Evolutionary conservation across 1,284 basidiomycete species (phyloP).

Genomic region (Marasmius sp.): DNA sequence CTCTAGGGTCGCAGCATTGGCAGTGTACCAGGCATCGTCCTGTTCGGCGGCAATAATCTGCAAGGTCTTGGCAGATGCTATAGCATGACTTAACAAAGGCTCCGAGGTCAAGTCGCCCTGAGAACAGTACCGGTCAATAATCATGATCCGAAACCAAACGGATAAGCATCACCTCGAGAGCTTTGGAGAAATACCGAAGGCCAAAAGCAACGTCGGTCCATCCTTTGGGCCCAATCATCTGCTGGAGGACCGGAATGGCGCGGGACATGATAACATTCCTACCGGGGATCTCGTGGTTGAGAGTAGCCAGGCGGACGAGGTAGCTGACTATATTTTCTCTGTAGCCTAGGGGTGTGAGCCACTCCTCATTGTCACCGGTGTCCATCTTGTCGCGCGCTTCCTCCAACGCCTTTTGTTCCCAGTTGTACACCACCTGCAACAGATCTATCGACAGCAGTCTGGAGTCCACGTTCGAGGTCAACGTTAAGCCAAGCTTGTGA

Average conservation of each 20-base stretch:
- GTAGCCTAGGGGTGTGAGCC: conserved; percentile 79
- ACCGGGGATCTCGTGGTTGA: conserved; percentile 67
- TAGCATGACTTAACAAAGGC: conserved; percentile 64
- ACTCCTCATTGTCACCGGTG: conserved; percentile 33
- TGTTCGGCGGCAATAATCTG: conserved; percentile 86
- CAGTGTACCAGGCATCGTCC: conserved; percentile 79
- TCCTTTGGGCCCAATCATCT: conserved; percentile 79
- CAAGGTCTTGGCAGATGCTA: conserved; percentile 88
- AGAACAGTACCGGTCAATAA: conserved; percentile 18
- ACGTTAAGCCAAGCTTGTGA: conserved; percentile 82
- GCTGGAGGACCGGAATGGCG: conserved; percentile 79
- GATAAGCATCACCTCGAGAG: conserved; percentile 72
- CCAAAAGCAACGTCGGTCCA: conserved; percentile 96
- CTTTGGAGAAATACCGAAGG: conserved; percentile 83
- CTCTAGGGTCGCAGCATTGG: conserved; percentile 81
- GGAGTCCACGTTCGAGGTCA: conserved; percentile 77
- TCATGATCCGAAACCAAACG: conserved; percentile 3
- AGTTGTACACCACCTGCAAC: conserved; percentile 83
- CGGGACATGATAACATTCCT: conserved; percentile 70
- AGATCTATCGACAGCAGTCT: conserved; percentile 83
- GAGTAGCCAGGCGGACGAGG: conserved; percentile 85
- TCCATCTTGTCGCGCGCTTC: conserved; percentile 18
- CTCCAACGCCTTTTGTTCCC: conserved; percentile 72
- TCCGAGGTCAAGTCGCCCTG: conserved; percentile 78
- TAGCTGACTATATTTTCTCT: conserved; percentile 93